Evolutionary conservation across 2,329 filamentous ascomycete species (phyloP).

Genomic region (Fusarium sublunatum): DNA sequence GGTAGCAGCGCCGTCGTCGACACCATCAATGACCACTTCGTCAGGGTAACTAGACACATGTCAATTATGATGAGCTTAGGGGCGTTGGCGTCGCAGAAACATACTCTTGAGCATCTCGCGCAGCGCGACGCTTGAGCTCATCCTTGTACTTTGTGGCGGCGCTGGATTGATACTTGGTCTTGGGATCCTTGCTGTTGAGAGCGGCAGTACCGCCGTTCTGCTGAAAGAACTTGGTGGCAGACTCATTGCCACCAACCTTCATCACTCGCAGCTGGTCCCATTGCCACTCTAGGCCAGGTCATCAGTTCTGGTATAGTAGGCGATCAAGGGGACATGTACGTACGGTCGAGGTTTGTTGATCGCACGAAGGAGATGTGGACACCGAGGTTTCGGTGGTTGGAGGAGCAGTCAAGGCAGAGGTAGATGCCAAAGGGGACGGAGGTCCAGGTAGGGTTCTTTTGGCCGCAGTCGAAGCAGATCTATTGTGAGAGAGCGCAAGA

Average conservation of each 20-base stretch:
- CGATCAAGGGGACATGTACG: slow-evolving; percentile 51
- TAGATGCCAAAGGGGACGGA: slow-evolving; percentile 98
- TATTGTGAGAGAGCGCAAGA: slow-evolving; percentile 50
- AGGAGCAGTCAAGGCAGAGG: slow-evolving; percentile 96
- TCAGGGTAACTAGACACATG: slow-evolving; percentile 73
- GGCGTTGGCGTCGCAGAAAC: slow-evolving; percentile 48
- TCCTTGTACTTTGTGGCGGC: slow-evolving; percentile 99
- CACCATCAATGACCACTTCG: slow-evolving; percentile 85
- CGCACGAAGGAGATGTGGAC: slow-evolving; percentile 99
- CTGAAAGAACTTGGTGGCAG: slow-evolving; percentile 98
- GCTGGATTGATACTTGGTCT: slow-evolving; percentile 94
- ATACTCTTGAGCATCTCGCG: slow-evolving; percentile 85
- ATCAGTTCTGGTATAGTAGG: slow-evolving; percentile 30
- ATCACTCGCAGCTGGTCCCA: slow-evolving; percentile 97
- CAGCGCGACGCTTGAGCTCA: slow-evolving; percentile 87
- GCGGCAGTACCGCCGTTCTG: slow-evolving; percentile 94
- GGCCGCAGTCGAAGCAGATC: slow-evolving; percentile 98
- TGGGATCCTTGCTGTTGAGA: slow-evolving; percentile 93
- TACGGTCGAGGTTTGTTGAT: slow-evolving; percentile 98
- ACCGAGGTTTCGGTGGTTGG: slow-evolving; percentile 96
- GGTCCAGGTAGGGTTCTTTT: slow-evolving; percentile 98
- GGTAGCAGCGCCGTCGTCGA: slow-evolving; percentile 76
- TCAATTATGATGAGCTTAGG: slow-evolving; percentile 38
- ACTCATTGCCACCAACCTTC: slow-evolving; percentile 99
- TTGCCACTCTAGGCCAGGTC: slow-evolving; percentile 79